These are phyloP conservation scores for Periconia digitata DNA, from an alignment of 2,329 filamentous ascomycete species.

Conservation along the genomic window DNA sequence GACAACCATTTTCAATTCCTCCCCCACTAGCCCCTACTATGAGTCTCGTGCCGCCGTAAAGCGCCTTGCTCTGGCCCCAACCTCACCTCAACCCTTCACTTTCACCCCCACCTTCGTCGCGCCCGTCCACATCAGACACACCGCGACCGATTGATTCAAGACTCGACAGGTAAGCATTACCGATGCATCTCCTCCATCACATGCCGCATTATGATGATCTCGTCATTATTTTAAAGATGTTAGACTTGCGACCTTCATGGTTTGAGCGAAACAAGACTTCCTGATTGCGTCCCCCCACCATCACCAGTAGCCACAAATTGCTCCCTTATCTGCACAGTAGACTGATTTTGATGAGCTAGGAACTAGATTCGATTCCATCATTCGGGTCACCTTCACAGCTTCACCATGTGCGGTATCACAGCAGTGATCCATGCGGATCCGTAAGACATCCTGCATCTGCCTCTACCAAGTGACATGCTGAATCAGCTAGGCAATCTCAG, in stretches of 20 bases:
- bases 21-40: slow-evolving; percentile 10
- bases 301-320: slow-evolving; percentile 15
- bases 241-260: slow-evolving; percentile 42
- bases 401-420: slow-evolving; percentile 55
- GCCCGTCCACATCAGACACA: not conserved
- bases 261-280: slow-evolving; percentile 42
- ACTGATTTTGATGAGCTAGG: slow-evolving; percentile 26
- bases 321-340: slow-evolving; percentile 12
- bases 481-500: slow-evolving; percentile 29
- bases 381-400: slow-evolving; percentile 6
- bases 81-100: slow-evolving; percentile 11
- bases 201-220: slow-evolving; percentile 33
- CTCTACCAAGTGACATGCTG: slow-evolving; percentile 13
- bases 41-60: slow-evolving; percentile 11
- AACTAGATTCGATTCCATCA: not conserved
- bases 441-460: slow-evolving; percentile 20
- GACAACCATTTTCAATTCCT: slow-evolving; percentile 9
- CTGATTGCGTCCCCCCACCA: slow-evolving; percentile 29
- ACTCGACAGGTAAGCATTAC: slow-evolving; percentile 16
- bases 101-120: not conserved
- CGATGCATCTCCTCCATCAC: not conserved
- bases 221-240: slow-evolving; percentile 41
- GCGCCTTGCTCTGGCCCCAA: slow-evolving; percentile 5
- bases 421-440: slow-evolving; percentile 51
- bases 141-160: not conserved